A percentile compares a stretch with the other conserved stretches of the same genome.
Evolutionary conservation across 2,329 filamentous ascomycete species (phyloP).

Genomic region (Fusarium sublunatum): DNA sequence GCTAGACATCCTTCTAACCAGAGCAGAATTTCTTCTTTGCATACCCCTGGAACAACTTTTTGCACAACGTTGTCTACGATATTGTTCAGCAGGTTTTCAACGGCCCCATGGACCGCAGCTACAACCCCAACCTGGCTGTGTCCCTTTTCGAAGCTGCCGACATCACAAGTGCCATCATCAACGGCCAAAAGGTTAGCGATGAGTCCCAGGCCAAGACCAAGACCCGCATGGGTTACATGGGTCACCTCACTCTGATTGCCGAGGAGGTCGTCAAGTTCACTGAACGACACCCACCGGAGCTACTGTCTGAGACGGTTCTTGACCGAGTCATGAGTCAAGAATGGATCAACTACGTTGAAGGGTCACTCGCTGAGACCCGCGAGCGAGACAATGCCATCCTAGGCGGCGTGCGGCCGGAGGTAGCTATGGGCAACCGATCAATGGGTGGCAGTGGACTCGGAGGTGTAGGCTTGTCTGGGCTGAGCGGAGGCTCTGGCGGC

Average conservation of each 20-base stretch:
- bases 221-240: slow-evolving; percentile 98
- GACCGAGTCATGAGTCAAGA: slow-evolving; percentile 89
- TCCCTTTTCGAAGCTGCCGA: slow-evolving; percentile 92
- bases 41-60: slow-evolving; percentile 99
- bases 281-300: slow-evolving; percentile 89
- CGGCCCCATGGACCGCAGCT: slow-evolving; percentile 95
- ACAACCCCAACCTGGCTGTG: slow-evolving; percentile 88
- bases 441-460: slow-evolving; percentile 60
- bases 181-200: slow-evolving; percentile 88
- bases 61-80: slow-evolving; percentile 99
- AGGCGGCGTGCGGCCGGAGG: slow-evolving; percentile 91
- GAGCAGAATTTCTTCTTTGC: slow-evolving; percentile 93
- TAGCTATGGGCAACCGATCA: slow-evolving; percentile 82
- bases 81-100: slow-evolving; percentile 99
- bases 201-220: slow-evolving; percentile 84
- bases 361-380: slow-evolving; percentile 89
- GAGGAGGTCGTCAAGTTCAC: slow-evolving; percentile 99
- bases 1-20: slow-evolving; percentile 24
- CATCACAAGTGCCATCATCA: slow-evolving; percentile 90
- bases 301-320: slow-evolving; percentile 84
- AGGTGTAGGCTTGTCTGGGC: slow-evolving; percentile 61
- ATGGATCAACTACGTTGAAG: slow-evolving; percentile 96
- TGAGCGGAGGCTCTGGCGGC: slow-evolving; percentile 52
- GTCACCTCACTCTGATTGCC: slow-evolving; percentile 94
- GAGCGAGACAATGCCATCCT: slow-evolving; percentile 99